Evolutionary conservation across 495 filamentous ascomycete genomes (phyloP), one percentile per base, ranked within the genome.

Genomic region (Parachaetomium inaequale): DNA sequence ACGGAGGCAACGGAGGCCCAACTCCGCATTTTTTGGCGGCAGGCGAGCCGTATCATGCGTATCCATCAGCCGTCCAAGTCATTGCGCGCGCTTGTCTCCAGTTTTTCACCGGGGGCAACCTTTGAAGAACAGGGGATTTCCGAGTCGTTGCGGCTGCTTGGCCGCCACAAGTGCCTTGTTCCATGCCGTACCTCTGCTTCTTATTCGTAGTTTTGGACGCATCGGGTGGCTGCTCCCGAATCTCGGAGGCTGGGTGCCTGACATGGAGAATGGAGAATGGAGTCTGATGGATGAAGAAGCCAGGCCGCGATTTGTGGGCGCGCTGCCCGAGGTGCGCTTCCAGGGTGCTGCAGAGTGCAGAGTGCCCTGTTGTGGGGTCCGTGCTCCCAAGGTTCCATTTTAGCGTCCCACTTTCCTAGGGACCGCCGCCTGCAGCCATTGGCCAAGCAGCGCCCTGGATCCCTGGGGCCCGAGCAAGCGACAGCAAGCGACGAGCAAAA

Each of bases 401-500:
- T 32, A 52, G 29, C 49, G 52, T 3, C 52, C 52, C 52, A 28
- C 52, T 55, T 40, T 26, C 52, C 21, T 36, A 21, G 52, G 19
- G 12, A 14, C 21, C 52, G 21, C 14, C 10, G 17, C 51, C 8
- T 14, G n/a, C 31, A 40, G 10, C 38, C 36, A 56, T 56, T 56
- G 36, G 54, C 17, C 17, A 21, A n/a, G 38, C 17, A 7, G 14
- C n/a, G 26, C 36, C 25, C 54, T 45, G 25, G 23, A 7, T 40
- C 54, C 54, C 40, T 45, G 23, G 54, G 36, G 36, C 54, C 54
- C 54, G 26, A 56, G 54, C 54, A 56, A 45, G 53, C 53, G 53
- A 55, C 21, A 56, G 54, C 54, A 56, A 45, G 53, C 53, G 53
- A 55, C 21, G 23, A 28, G 34, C 34, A 55, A 45, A 56, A 66